Conservation (phyloP, 108 stramenopile species). For the Skeletonema menzelii region DNA sequence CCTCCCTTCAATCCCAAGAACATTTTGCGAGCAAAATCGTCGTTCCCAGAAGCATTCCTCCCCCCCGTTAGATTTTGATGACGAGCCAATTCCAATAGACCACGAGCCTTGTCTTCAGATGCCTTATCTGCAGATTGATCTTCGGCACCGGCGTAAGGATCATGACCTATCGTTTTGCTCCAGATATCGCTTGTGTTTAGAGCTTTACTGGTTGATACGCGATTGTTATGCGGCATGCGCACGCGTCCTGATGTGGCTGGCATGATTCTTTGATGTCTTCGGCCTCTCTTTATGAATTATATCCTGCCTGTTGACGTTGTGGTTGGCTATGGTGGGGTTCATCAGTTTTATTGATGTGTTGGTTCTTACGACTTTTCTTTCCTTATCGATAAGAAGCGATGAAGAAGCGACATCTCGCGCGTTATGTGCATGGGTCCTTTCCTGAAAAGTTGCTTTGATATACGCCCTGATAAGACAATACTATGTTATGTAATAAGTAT, state of each 20-base stretch:
- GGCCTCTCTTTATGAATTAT: too few species aligned
- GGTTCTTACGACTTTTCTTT: too few species aligned
- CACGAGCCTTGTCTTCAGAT: slow-evolving; percentile 60
- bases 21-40: slow-evolving; percentile 81
- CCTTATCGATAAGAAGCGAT: too few species aligned
- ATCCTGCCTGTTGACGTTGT: too few species aligned
- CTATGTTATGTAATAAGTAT: too few species aligned
- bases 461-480: too few species aligned
- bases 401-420: too few species aligned
- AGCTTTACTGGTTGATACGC: slow-evolving; percentile 72
- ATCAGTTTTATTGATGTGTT: too few species aligned
- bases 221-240: slow-evolving; percentile 92
- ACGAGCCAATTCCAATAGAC: slow-evolving; percentile 74
- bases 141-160: slow-evolving; percentile 63
- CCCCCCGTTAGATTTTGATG: slow-evolving; percentile 74
- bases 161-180: slow-evolving; percentile 84
- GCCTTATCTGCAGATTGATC: slow-evolving; percentile 32
- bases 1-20: slow-evolving; percentile 77
- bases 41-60: slow-evolving; percentile 52
- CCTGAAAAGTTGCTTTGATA: too few species aligned
- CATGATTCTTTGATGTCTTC: slow-evolving; percentile 22
- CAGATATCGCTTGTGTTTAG: slow-evolving; percentile 80
- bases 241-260: slow-evolving; percentile 55
- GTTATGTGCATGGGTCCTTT: too few species aligned
- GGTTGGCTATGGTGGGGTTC: too few species aligned